Conservation (phyloP, 768 basidiomycete species). For the Leccinum obscurum region DNA sequence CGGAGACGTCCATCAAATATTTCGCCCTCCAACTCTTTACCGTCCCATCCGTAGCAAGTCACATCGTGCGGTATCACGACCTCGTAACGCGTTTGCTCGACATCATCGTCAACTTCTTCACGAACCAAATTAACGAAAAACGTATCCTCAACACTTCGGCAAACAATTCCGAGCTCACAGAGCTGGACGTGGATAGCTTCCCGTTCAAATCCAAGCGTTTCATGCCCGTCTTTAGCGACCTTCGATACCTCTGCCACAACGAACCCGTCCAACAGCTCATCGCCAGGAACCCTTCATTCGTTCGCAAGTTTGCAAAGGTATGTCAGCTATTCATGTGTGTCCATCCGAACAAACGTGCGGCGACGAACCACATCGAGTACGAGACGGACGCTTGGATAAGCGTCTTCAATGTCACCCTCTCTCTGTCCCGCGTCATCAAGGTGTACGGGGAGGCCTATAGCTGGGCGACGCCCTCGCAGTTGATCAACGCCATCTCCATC, state of each 20-base stretch:
- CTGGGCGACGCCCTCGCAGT: constrained; percentile 53
- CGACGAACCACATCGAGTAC: constrained; percentile 86
- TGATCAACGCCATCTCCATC: constrained; percentile 64
- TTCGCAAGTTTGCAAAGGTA: constrained; percentile 70
- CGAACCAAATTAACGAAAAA: constrained; percentile 80
- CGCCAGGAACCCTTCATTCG: constrained; percentile 62
- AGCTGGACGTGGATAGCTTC: constrained; percentile 77
- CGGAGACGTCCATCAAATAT: constrained; percentile 93
- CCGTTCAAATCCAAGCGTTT: constrained; percentile 95
- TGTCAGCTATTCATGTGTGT: constrained; percentile 92
- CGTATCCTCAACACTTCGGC: constrained; percentile 46
- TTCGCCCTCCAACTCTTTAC: constrained; percentile 93
- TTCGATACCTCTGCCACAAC: constrained; percentile 83
- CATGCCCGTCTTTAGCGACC: constrained; percentile 91
- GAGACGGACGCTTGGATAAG: constrained; percentile 97
- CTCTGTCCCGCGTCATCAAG: constrained; percentile 84
- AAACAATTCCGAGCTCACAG: constrained; percentile 23
- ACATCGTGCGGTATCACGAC: constrained; percentile 72
- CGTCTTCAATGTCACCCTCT: constrained; percentile 93
- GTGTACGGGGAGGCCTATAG: constrained; percentile 84
- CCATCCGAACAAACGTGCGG: constrained; percentile 86
- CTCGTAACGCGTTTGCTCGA: constrained; percentile 76
- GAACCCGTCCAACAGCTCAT: constrained; percentile 79
- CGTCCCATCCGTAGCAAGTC: constrained; percentile 78
- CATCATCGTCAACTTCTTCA: constrained; percentile 91